These are phyloP conservation scores for Hydrangea macrophylla DNA, from an alignment of 148 eudicot species.

Conservation along the genomic window DNA sequence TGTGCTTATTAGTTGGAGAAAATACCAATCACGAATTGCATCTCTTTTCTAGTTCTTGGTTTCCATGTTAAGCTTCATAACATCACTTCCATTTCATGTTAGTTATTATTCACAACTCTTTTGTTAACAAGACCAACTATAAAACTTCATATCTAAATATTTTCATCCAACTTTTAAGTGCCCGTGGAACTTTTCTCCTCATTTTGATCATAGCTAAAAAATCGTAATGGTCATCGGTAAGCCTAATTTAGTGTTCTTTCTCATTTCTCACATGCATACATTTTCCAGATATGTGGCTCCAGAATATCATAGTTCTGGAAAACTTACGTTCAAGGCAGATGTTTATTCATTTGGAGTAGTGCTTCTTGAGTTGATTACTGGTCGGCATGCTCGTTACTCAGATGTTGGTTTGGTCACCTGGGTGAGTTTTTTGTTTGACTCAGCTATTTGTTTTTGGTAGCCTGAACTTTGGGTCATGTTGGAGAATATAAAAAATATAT, in stretches of 20 bases:
- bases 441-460: too few species aligned
- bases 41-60: not conserved
- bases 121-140: too few species aligned
- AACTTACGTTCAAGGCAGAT: slow-evolving; percentile 88
- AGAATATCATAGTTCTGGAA: slow-evolving; percentile 90
- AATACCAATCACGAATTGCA: not conserved
- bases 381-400: slow-evolving; percentile 78
- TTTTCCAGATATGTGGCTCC: slow-evolving; percentile 79
- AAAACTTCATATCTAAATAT: too few species aligned
- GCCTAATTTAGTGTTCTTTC: not conserved
- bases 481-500: too few species aligned
- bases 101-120: too few species aligned
- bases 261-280: not conserved
- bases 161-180: not conserved
- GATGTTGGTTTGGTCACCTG: slow-evolving; percentile 93
- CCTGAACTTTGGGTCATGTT: too few species aligned
- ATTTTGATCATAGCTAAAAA: too few species aligned
- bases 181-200: not conserved
- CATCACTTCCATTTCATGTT: too few species aligned
- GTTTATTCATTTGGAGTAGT: slow-evolving; percentile 93
- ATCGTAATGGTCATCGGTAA: too few species aligned
- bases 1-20: not conserved
- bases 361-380: slow-evolving; percentile 89
- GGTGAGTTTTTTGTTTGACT: slow-evolving; percentile 44
- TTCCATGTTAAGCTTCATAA: too few species aligned